Evolutionary conservation across 345 rosid genomes (phyloP).

Genomic region (Salix caprea): DNA sequence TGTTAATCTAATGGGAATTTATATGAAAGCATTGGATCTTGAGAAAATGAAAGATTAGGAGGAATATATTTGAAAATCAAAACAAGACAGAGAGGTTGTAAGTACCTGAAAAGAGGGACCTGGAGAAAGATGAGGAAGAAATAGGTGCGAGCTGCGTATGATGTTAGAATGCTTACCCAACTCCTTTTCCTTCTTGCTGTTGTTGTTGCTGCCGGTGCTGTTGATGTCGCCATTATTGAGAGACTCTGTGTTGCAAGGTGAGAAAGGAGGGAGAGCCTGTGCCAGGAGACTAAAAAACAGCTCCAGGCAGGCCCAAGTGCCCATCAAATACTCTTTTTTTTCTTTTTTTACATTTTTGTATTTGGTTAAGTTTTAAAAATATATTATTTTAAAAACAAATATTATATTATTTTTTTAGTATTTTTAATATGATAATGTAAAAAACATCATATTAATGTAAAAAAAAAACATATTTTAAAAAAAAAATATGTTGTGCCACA

Average conservation of each 20-base stretch:
- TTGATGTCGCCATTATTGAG: background rate
- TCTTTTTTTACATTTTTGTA: too few species aligned
- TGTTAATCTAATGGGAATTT: too few species aligned
- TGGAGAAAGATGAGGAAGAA: conserved; percentile 79
- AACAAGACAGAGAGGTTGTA: background rate
- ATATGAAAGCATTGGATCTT: too few species aligned
- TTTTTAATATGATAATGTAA: too few species aligned
- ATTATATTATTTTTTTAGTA: too few species aligned
- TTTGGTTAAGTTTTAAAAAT: too few species aligned
- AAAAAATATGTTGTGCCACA: background rate
- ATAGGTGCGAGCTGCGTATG: conserved; percentile 59
- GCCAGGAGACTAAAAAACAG: too few species aligned
- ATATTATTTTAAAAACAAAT: too few species aligned
- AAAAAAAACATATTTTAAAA: too few species aligned
- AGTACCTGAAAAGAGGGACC: conserved; percentile 91
- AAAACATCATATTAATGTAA: too few species aligned
- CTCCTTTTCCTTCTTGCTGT: conserved; percentile 31
- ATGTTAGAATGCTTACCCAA: conserved; percentile 52
- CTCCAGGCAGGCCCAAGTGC: too few species aligned
- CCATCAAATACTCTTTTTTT: too few species aligned
- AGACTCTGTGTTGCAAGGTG: background rate
- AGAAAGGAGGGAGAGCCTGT: background rate
- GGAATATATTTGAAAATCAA: background rate
- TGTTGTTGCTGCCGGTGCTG: background rate
- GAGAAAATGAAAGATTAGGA: background rate